Conservation (phyloP, 208 protist genomes). For the Trypanosoma caninum region DNA sequence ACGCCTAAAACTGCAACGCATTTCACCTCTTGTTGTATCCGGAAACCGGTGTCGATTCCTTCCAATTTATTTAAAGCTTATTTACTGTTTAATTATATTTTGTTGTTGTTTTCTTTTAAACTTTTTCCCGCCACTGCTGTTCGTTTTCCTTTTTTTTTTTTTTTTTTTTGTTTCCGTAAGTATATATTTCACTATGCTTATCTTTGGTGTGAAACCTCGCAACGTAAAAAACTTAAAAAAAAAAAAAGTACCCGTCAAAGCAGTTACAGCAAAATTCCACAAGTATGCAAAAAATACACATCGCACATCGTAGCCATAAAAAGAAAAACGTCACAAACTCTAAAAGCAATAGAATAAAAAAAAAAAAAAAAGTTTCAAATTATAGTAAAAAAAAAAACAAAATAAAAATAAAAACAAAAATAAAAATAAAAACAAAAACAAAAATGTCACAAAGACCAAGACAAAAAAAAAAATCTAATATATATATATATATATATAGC, state of each 20-base stretch:
- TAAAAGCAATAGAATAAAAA: not conserved
- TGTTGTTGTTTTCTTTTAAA: no score
- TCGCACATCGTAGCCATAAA: not conserved
- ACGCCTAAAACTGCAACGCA: not conserved
- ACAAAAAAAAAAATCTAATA: no score
- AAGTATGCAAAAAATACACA: not conserved
- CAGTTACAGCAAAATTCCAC: not conserved
- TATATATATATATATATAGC: no score
- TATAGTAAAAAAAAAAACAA: not conserved
- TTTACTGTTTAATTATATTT: no score
- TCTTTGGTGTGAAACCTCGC: not conserved
- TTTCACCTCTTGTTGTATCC: no score
- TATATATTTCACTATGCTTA: not conserved
- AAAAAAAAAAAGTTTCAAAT: not conserved
- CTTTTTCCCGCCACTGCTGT: no score
- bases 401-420: not conserved
- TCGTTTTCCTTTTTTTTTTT: not conserved
- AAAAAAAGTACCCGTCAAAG: conserved; percentile 10
- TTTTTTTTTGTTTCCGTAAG: conserved; percentile 5
- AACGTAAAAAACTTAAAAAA: not conserved
- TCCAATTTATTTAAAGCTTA: no score
- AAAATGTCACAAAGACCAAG: conserved; percentile 4
- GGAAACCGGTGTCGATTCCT: no score
- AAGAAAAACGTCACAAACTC: no score
- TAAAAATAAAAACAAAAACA: not conserved